A percentile compares a stretch with the other conserved stretches of the same genome.
These are phyloP conservation scores for Penicillium verrucosum DNA, from an alignment of 2,329 filamentous ascomycete genomes.

Conservation along the genomic window DNA sequence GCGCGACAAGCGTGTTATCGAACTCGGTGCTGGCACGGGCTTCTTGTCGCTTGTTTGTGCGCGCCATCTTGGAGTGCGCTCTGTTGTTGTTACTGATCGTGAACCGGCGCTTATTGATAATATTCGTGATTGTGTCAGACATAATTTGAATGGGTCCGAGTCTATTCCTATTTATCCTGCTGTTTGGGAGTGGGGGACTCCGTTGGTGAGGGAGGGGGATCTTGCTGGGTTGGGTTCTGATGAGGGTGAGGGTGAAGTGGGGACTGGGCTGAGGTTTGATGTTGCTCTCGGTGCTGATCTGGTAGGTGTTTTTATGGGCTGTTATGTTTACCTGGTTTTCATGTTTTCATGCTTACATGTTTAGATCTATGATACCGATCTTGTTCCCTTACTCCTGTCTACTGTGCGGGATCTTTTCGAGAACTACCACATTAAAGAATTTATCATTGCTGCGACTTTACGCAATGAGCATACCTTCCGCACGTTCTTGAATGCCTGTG, in stretches of 20 bases:
- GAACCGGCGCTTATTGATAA: conserved; percentile 46
- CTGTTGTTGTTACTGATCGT: conserved; percentile 61
- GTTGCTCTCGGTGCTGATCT: conserved; percentile 43
- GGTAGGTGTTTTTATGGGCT: conserved; percentile 25
- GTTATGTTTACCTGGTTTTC: not conserved
- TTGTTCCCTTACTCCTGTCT: conserved; percentile 56
- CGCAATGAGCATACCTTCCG: conserved; percentile 62
- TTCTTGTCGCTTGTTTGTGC: conserved; percentile 63
- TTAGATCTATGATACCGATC: conserved; percentile 60
- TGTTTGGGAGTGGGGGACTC: conserved; percentile 45
- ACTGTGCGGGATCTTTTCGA: conserved; percentile 57
- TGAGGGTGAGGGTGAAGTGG: not conserved
- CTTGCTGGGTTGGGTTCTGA: conserved; percentile 2
- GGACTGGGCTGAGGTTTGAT: conserved; percentile 30
- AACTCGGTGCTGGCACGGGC: conserved; percentile 66
- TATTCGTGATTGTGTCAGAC: conserved; percentile 39
- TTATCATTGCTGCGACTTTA: conserved; percentile 60
- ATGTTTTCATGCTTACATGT: not conserved
- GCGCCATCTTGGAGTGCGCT: conserved; percentile 53
- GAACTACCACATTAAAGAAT: conserved; percentile 49
- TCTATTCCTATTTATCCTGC: conserved; percentile 29
- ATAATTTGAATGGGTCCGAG: conserved; percentile 24
- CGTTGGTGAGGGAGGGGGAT: conserved; percentile 19
- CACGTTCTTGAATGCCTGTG: conserved; percentile 55
- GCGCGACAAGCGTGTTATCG: conserved; percentile 55